A percentile compares a stretch with the other conserved stretches of the same genome.
Evolutionary conservation across 805 yeast genomes (phyloP).

Genomic region (Candida khao-thaluensis): DNA sequence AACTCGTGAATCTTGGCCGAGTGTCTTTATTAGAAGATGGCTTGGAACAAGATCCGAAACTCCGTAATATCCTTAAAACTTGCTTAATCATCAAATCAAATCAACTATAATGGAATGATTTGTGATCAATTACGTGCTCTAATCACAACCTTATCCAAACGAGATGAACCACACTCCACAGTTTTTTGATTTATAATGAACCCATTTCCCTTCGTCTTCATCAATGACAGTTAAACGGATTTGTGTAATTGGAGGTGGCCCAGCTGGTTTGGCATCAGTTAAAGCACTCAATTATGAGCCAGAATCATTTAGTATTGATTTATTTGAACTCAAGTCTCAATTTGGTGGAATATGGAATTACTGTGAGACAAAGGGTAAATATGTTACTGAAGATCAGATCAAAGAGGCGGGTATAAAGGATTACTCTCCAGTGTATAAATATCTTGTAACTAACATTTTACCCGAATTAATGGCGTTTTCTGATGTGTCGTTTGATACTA

Average conservation of each 20-base stretch:
- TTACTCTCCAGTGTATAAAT: slow-evolving; percentile 57
- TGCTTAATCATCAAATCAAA: too few relatives aligned
- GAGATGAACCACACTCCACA: slow-evolving; percentile 7
- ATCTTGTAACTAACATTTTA: slow-evolving; percentile 69
- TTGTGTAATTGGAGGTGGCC: slow-evolving; percentile 79
- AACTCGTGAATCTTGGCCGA: too few relatives aligned
- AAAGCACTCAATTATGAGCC: slow-evolving; percentile 59
- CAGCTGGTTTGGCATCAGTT: slow-evolving; percentile 65
- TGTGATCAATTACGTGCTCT: neutral
- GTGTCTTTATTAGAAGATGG: too few relatives aligned
- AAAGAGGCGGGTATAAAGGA: slow-evolving; percentile 15
- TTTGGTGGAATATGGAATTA: slow-evolving; percentile 81
- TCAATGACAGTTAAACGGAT: slow-evolving; percentile 1
- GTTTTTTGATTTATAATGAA: neutral
- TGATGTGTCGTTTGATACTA: slow-evolving; percentile 24
- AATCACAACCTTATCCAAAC: neutral
- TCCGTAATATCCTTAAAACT: too few relatives aligned
- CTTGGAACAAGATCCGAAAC: too few relatives aligned
- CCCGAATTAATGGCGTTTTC: slow-evolving; percentile 60
- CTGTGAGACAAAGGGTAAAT: slow-evolving; percentile 8
- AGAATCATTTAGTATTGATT: slow-evolving; percentile 44
- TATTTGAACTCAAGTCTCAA: slow-evolving; percentile 56
- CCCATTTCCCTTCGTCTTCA: neutral
- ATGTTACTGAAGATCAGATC: slow-evolving; percentile 10
- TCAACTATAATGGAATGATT: too few relatives aligned